Conservation (phyloP, 331 rosid genomes). For the Malus hybrid region DNA sequence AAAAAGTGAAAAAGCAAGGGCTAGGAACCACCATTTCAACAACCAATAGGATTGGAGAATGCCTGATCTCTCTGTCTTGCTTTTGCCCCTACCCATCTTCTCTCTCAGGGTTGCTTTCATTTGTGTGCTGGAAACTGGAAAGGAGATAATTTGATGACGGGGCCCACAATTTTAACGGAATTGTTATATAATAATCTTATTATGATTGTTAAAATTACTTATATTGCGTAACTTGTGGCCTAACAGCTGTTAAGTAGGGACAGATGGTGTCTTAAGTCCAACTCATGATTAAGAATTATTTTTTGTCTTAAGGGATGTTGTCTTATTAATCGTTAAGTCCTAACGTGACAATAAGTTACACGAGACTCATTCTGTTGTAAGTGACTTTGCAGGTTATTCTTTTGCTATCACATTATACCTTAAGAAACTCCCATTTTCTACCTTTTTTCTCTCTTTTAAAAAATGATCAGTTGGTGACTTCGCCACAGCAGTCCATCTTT, state of each 20-base stretch:
- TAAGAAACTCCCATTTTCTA: no score
- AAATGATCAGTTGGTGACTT: no score
- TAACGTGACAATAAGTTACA: no score
- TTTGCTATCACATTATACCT: no score
- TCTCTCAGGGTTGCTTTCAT: conserved; percentile 31
- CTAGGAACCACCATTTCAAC: neutral
- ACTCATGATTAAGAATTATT: conserved; percentile 17
- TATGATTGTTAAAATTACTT: neutral
- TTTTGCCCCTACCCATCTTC: neutral
- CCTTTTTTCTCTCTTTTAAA: no score
- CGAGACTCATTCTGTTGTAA: no score
- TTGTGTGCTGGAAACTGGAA: conserved; percentile 53
- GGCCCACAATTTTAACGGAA: conserved; percentile 7
- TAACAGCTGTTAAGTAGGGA: conserved; percentile 50
- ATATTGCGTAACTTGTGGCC: conserved; percentile 42
- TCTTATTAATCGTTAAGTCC: no score
- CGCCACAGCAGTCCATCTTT: no score
- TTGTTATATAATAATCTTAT: conserved; percentile 6
- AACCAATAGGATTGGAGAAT: neutral
- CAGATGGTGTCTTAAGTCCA: conserved; percentile 28
- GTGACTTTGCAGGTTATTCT: no score
- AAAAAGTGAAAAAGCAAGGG: neutral
- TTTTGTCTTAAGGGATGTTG: no score
- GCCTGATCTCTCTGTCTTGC: neutral
- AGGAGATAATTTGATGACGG: conserved; percentile 12